phyloP scores from a whole-genome alignment of 2,329 filamentous ascomycete species.

The Pseudocercospora eumusae region DNA sequence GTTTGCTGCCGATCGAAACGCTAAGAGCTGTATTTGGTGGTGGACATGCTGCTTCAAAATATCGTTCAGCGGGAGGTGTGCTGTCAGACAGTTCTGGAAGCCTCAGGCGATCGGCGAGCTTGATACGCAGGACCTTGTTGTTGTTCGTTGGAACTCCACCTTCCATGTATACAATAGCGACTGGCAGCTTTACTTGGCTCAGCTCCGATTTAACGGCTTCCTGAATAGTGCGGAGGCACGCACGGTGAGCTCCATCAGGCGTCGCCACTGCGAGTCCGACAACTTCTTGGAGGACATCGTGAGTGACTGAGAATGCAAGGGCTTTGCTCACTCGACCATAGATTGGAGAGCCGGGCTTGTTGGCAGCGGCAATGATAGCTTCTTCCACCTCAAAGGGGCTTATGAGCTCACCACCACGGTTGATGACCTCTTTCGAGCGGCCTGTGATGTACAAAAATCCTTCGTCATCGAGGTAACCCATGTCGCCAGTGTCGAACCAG shows the following conservation, averaged over 20 bases:
- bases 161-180: conserved; percentile 57
- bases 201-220: conserved; percentile 51
- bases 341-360: conserved; percentile 47
- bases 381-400: conserved; percentile 62
- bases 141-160: conserved; percentile 58
- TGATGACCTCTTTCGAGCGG: conserved; percentile 60
- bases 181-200: conserved; percentile 57
- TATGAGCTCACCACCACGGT: conserved; percentile 61
- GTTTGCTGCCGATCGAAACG: conserved; percentile 41
- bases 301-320: conserved; percentile 56
- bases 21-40: conserved; percentile 51
- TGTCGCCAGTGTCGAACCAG: conserved; percentile 59
- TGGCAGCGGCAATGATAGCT: conserved; percentile 53
- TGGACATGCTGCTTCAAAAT: conserved; percentile 55
- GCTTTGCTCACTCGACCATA: conserved; percentile 52
- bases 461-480: conserved; percentile 55
- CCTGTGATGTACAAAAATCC: conserved; percentile 59
- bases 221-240: conserved; percentile 54
- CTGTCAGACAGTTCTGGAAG: conserved; percentile 51
- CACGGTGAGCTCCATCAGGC: conserved; percentile 46
- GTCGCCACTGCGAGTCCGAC: conserved; percentile 58
- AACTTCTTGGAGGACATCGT: conserved; percentile 59
- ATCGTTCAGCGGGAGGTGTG: conserved; percentile 48
- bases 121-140: conserved; percentile 60
- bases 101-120: conserved; percentile 52